Conservation (phyloP, 1,284 basidiomycete species). For the Naganishia albida region DNA sequence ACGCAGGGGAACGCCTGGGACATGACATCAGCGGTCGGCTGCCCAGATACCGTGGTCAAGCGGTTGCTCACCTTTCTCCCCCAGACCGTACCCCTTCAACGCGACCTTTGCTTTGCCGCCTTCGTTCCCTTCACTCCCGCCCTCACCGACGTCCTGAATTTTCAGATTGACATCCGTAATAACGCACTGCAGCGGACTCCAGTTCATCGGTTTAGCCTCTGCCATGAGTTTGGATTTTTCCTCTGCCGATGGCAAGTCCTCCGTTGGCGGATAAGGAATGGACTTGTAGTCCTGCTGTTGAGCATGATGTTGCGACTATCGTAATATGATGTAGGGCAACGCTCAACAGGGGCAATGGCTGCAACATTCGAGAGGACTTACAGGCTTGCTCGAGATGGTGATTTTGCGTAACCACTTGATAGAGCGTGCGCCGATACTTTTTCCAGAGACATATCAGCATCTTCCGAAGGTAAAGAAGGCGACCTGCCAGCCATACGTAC, state of each 20-base stretch:
- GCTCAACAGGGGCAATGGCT: not conserved
- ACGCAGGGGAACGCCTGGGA: slow-evolving; percentile 16
- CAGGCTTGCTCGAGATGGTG: slow-evolving; percentile 16
- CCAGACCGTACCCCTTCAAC: slow-evolving; percentile 20
- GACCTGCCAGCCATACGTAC: not conserved
- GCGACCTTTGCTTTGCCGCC: not conserved
- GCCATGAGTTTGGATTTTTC: slow-evolving; percentile 21
- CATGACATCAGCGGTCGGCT: not conserved
- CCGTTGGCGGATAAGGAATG: slow-evolving; percentile 13
- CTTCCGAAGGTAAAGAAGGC: not conserved
- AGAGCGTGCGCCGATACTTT: slow-evolving; percentile 30
- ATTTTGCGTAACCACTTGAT: slow-evolving; percentile 28
- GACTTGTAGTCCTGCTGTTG: slow-evolving; percentile 31
- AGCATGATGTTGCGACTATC: slow-evolving; percentile 25
- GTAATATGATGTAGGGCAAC: not conserved
- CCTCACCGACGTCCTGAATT: slow-evolving; percentile 7
- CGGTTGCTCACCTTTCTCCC: slow-evolving; percentile 24
- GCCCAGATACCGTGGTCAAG: not conserved
- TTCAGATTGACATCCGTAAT: slow-evolving; percentile 17
- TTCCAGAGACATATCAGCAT: not conserved
- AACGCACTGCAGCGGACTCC: slow-evolving; percentile 27
- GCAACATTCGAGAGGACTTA: not conserved
- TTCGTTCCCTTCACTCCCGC: slow-evolving; percentile 13
- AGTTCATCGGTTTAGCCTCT: slow-evolving; percentile 17
- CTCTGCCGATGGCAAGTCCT: not conserved